Conservation (phyloP, 208 protist species). For the Leptomonas seymouri region DNA sequence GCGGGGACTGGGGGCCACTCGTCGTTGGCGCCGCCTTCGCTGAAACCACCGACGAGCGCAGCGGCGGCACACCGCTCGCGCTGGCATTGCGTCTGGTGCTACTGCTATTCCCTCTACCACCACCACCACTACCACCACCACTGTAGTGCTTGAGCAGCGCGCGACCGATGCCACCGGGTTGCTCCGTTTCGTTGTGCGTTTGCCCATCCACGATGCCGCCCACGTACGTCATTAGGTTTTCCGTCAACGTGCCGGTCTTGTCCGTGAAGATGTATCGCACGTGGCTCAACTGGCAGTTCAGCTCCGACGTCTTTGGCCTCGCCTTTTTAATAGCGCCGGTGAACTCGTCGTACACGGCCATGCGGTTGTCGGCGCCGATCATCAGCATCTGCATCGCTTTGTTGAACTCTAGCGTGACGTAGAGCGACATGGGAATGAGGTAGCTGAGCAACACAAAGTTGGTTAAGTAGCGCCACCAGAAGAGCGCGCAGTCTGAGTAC, state of each 20-base stretch:
- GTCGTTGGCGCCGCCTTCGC: background rate
- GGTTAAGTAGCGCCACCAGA: constrained; percentile 79
- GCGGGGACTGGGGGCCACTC: background rate
- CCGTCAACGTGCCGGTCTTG: constrained; percentile 92
- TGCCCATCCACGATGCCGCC: constrained; percentile 49
- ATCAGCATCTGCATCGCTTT: constrained; percentile 86
- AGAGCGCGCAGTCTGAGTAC: constrained; percentile 44
- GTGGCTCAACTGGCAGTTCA: constrained; percentile 86
- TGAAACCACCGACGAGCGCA: background rate
- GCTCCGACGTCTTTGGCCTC: constrained; percentile 80
- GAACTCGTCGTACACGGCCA: constrained; percentile 77
- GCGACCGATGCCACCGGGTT: constrained; percentile 66
- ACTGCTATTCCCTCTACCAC: background rate
- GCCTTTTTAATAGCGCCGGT: constrained; percentile 50
- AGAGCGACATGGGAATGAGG: constrained; percentile 89
- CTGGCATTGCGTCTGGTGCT: background rate
- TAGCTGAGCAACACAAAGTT: constrained; percentile 87
- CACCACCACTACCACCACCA: background rate
- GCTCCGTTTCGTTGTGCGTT: constrained; percentile 56
- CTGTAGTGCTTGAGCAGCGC: constrained; percentile 41
- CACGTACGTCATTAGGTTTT: constrained; percentile 91
- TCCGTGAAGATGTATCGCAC: constrained; percentile 92
- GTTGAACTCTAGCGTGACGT: constrained; percentile 89
- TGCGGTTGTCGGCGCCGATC: constrained; percentile 72
- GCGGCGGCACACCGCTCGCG: background rate